Evolutionary conservation across 768 basidiomycete genomes (phyloP), one percentile per base, ranked within the genome.

Genomic region (Tulasnella calospora): DNA sequence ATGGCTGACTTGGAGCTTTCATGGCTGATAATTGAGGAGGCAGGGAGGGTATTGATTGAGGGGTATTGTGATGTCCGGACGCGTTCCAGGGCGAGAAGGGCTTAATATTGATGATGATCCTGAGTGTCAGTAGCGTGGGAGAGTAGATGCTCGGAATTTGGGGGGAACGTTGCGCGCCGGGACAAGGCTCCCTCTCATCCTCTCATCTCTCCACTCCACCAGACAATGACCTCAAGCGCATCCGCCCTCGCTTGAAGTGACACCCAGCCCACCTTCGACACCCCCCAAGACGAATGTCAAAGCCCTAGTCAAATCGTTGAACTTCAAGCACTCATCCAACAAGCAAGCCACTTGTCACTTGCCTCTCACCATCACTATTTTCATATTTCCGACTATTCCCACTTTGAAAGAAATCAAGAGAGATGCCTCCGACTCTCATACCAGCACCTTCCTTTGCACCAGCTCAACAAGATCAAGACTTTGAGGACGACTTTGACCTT

Each of bases 401-500:
- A 61, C 30, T 61, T 61, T 30, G 30, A 61, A 61, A 61, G n/a
- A n/a, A 0, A 8, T 9, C n/a, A 61, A 61, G 57, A 61, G 57
- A 61, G 57, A 78, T 78, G 76, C 76, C 76, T 27, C 61, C 76
- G n/a, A 78, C 76, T 70, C 67, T 78, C 69, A 78, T 78, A 21
- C 76, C 76, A 78, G 76, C 76, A 72, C 76, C 76, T 70, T 71
- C 69, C n/a, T 78, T 78, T 78, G 46, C 40, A 38, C 35, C 44
- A 61, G 38, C 38, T 35, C 67, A 67, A 78, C 57, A 61, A 35
- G 76, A 78, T 55, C 36, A 61, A n/a, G 76, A 78, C 69, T 78
- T 78, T 70, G 94, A 95, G 84, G 92, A 92, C 80, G 94, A 95
- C 85, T 94, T 95, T 83, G 94, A 94, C 83, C 86, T 95, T 30